Evolutionary conservation across 1,139 yeast genomes (phyloP), one percentile per base, ranked within the genome.

Genomic region (Pichia sp.): DNA sequence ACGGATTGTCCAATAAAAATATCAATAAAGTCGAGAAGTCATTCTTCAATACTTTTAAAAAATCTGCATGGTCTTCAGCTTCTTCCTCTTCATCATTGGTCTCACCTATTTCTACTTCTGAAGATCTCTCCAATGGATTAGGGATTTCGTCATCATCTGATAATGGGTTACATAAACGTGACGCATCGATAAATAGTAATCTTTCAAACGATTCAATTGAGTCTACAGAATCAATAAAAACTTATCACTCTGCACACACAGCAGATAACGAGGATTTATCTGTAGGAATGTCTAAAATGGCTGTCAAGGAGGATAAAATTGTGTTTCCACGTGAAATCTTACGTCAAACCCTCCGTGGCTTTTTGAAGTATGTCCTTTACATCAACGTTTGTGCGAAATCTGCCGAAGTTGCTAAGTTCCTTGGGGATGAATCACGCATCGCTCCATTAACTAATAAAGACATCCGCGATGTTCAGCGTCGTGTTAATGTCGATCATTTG

Each of bases 281-380:
- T 9, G 24, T 9, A 6, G 30, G 43, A 41, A 2, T 48, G n/a
- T 27, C 46, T 7, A 20, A 30, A 12, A 29, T 48, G 46, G 16
- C 27, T 16, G 33, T 44, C 31, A 36, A 38, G 9, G 27, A 49
- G 27, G 49, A 49, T 30, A 58, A 55, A 10, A 50, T 56, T 34
- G 67, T 63, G 34, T 67, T 81, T 6, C 77, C 79, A 1, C 73
- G 86, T 27, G 98, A 92, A 67, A 84, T 83, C 61, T 78, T 89
- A 60, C 74, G 98, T 48, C 76, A 90, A 20, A 80, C 95, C 0
- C 71, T 92, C 45, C 74, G 97, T 53, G 89, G 92, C 0, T 92
- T 87, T 65, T 64, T 92, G 53, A 74, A 77, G 45, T 69, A 76
- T 5, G 70, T 91, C 20, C 64, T 80, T 5, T 73, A 77, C 38